phyloP scores from a whole-genome alignment of 1,139 yeast genomes.

The Diutina ranongensis region DNA sequence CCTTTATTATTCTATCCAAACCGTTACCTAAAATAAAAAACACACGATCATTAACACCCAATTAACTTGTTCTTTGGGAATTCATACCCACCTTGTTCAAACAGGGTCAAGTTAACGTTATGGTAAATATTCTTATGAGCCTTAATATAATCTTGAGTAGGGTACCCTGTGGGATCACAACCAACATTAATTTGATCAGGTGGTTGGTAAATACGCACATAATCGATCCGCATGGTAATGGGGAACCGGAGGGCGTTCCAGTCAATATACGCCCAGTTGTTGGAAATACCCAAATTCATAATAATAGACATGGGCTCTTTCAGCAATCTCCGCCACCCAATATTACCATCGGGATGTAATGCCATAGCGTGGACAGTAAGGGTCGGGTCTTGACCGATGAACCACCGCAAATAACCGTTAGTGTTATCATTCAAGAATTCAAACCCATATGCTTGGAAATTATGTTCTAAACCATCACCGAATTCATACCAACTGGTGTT shows the following conservation, averaged over 20 bases:
- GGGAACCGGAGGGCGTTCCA: slow-evolving; percentile 69
- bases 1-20: not conserved
- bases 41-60: not conserved
- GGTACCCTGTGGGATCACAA: slow-evolving; percentile 67
- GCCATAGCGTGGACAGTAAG: slow-evolving; percentile 51
- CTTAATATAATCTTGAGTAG: slow-evolving; percentile 64
- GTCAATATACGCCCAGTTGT: slow-evolving; percentile 74
- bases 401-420: slow-evolving; percentile 74
- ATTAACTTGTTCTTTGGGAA: slow-evolving; percentile 41
- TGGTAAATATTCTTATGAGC: slow-evolving; percentile 50
- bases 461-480: slow-evolving; percentile 14
- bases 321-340: slow-evolving; percentile 17
- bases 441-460: slow-evolving; percentile 17
- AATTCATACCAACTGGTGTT: slow-evolving; percentile 30
- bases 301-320: slow-evolving; percentile 20
- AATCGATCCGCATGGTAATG: slow-evolving; percentile 53
- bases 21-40: not conserved
- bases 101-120: slow-evolving; percentile 48
- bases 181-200: slow-evolving; percentile 35
- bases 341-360: slow-evolving; percentile 51
- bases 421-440: slow-evolving; percentile 62
- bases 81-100: slow-evolving; percentile 47
- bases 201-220: slow-evolving; percentile 75
- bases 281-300: slow-evolving; percentile 69
- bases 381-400: slow-evolving; percentile 59